phyloP scores from a whole-genome alignment of 2,329 filamentous ascomycete species.

The Pyrenochaeta sp. region DNA sequence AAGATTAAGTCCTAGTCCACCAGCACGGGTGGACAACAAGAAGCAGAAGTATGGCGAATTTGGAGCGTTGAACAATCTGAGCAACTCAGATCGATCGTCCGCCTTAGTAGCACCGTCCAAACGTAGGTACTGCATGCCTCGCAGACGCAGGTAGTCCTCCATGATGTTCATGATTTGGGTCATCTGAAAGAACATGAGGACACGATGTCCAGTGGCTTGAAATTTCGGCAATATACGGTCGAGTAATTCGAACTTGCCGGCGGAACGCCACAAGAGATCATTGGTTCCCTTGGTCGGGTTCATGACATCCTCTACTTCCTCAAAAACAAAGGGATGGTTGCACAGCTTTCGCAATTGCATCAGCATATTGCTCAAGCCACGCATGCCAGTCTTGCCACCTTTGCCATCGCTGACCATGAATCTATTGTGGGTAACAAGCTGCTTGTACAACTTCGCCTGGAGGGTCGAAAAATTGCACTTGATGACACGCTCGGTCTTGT shows the following conservation, averaged over 20 bases:
- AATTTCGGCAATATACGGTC: constrained; percentile 96
- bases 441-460: constrained; percentile 93
- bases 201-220: constrained; percentile 86
- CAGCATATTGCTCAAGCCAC: constrained; percentile 98
- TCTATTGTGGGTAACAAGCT: constrained; percentile 95
- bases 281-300: constrained; percentile 90
- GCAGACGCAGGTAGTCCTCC: constrained; percentile 93
- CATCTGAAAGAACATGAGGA: constrained; percentile 99
- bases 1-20: constrained; percentile 95
- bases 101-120: constrained; percentile 97
- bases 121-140: constrained; percentile 85
- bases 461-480: constrained; percentile 98
- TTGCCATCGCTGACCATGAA: constrained; percentile 94
- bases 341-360: constrained; percentile 99
- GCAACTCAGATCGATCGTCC: constrained; percentile 91
- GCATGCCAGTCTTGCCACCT: constrained; percentile 91
- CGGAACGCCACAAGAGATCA: constrained; percentile 91
- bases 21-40: constrained; percentile 95
- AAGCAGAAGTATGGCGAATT: constrained; percentile 97
- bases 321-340: constrained; percentile 98
- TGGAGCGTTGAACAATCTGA: constrained; percentile 89
- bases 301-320: constrained; percentile 97
- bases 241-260: constrained; percentile 95
- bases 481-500: constrained; percentile 99
- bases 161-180: constrained; percentile 99